Conservation (phyloP, 2,329 filamentous ascomycete species). For the Nakataea oryzae region DNA sequence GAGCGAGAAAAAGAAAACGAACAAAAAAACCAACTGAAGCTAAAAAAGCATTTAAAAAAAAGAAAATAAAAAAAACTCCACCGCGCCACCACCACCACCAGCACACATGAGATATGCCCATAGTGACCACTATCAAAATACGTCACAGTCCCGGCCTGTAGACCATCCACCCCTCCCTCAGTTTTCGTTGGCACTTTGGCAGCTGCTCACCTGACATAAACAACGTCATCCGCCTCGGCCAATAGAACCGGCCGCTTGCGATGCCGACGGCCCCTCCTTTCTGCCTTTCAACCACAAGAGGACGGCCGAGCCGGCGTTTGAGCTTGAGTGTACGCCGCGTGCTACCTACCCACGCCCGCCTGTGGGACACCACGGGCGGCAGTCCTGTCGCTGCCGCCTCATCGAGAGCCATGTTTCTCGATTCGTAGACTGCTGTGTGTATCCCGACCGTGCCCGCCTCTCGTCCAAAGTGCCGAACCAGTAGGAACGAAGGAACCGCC, state of each 20-base stretch:
- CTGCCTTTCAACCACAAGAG: not conserved
- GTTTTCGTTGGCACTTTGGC: not conserved
- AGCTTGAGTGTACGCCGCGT: not conserved
- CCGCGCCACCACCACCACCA: not conserved
- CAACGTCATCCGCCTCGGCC: not conserved
- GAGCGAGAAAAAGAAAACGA: not conserved
- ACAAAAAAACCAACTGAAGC: no score
- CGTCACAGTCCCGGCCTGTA: not conserved
- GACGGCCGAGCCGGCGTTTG: not conserved
- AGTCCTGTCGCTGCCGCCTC: no score
- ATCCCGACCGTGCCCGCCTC: not conserved
- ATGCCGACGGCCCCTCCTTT: not conserved
- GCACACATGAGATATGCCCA: not conserved
- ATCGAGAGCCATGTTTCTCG: no score
- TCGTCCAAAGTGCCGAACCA: not conserved
- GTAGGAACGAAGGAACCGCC: no score
- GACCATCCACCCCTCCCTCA: no score
- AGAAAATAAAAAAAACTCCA: not conserved
- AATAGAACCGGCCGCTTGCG: not conserved
- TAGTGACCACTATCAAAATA: not conserved
- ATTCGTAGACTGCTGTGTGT: no score
- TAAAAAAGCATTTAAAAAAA: not conserved
- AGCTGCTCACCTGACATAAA: not conserved
- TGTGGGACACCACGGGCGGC: no score
- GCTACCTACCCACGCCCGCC: no score